These are phyloP conservation scores for Tulasnella sp. DNA, from an alignment of 768 basidiomycete species.

Conservation along the genomic window DNA sequence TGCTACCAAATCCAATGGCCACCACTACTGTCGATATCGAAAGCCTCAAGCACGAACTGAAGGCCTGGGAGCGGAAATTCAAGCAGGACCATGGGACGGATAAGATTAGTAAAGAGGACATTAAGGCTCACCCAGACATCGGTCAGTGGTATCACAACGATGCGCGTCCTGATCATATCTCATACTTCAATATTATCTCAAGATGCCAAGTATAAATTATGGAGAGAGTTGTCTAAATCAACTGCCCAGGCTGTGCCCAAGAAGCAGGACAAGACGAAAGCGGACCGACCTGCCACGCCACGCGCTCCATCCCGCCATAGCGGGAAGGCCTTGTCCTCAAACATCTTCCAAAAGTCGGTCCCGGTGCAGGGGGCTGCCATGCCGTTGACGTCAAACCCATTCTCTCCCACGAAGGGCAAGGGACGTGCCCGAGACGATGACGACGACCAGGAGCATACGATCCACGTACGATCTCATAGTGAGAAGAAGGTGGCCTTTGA, in stretches of 20 bases:
- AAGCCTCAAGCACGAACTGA: slow-evolving; percentile 16
- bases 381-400: slow-evolving; percentile 2
- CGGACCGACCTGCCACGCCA: background rate
- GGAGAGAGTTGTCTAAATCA: slow-evolving; percentile 7
- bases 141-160: slow-evolving; percentile 4
- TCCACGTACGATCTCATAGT: background rate
- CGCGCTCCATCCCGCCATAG: background rate
- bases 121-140: slow-evolving; percentile 15
- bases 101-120: slow-evolving; percentile 14
- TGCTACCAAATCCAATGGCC: background rate
- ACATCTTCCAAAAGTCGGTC: background rate
- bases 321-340: background rate
- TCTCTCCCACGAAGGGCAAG: slow-evolving; percentile 8
- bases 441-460: background rate
- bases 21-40: background rate
- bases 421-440: background rate
- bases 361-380: background rate
- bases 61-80: slow-evolving; percentile 18
- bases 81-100: slow-evolving; percentile 16
- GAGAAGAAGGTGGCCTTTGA: too few species aligned
- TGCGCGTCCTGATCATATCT: background rate
- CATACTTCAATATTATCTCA: background rate
- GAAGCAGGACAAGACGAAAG: background rate
- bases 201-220: slow-evolving; percentile 19
- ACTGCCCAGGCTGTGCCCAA: background rate